Conservation (phyloP, 305 asterid genomes). For the Fraxinus platypoda region DNA sequence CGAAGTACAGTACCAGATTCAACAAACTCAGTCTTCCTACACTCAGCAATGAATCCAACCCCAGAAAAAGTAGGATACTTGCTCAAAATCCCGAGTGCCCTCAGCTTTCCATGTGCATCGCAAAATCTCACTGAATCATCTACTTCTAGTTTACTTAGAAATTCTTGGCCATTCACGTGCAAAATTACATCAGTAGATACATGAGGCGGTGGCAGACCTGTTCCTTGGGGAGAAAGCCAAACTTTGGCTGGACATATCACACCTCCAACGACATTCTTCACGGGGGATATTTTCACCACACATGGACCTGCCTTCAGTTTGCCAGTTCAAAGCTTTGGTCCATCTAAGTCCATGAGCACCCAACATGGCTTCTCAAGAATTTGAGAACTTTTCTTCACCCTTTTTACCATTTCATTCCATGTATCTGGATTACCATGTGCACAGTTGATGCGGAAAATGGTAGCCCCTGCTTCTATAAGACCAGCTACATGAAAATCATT, state of each 20-base stretch:
- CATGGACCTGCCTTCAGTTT: slow-evolving; percentile 59
- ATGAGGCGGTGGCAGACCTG: slow-evolving; percentile 67
- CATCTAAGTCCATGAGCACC: slow-evolving; percentile 76
- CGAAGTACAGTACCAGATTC: slow-evolving; percentile 52
- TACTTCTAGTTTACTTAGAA: slow-evolving; percentile 48
- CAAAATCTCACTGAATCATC: slow-evolving; percentile 48
- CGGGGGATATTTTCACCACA: slow-evolving; percentile 61
- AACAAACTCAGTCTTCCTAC: slow-evolving; percentile 51
- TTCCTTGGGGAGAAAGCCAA: slow-evolving; percentile 55
- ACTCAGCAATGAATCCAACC: slow-evolving; percentile 63
- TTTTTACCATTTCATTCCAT: slow-evolving; percentile 54
- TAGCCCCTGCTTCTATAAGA: slow-evolving; percentile 56
- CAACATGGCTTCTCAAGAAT: slow-evolving; percentile 70
- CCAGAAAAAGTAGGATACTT: slow-evolving; percentile 60
- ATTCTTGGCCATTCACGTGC: slow-evolving; percentile 50
- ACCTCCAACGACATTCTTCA: slow-evolving; percentile 49
- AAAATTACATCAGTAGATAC: slow-evolving; percentile 52
- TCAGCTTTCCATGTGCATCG: slow-evolving; percentile 57
- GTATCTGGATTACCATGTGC: slow-evolving; percentile 61
- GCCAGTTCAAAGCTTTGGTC: slow-evolving; percentile 76
- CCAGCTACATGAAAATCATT: slow-evolving; percentile 38
- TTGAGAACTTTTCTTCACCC: slow-evolving; percentile 47
- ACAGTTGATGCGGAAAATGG: slow-evolving; percentile 64
- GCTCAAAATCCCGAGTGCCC: slow-evolving; percentile 45
- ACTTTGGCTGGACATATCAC: slow-evolving; percentile 49